These are phyloP conservation scores for Yamadazyma taylorii DNA, from an alignment of 1,139 yeast species.

Conservation along the genomic window DNA sequence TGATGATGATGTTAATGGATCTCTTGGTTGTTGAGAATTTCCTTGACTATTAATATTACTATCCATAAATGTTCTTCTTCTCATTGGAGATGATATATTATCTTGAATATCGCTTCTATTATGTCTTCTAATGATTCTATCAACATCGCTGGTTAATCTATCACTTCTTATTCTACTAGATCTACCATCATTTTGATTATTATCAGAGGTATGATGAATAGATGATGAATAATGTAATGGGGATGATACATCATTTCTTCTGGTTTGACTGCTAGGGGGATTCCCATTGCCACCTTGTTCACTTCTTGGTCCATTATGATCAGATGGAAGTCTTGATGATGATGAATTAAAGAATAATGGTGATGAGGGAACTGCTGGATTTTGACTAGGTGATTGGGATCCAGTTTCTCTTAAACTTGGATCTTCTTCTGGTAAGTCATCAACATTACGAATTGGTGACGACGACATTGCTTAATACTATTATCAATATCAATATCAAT, in stretches of 20 bases:
- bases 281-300: conserved; percentile 19
- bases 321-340: conserved; percentile 48
- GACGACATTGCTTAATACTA: conserved; percentile 30
- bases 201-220: conserved; percentile 37
- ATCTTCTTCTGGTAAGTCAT: conserved; percentile 22
- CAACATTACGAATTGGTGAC: conserved; percentile 31
- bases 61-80: conserved; percentile 36
- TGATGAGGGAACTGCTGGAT: conserved; percentile 55
- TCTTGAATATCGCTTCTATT: conserved; percentile 47
- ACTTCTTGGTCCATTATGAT: conserved; percentile 21
- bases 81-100: conserved; percentile 40
- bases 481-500: too few species aligned
- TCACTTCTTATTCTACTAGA: conserved; percentile 26
- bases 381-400: conserved; percentile 34
- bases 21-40: conserved; percentile 10
- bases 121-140: conserved; percentile 42
- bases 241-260: conserved; percentile 34
- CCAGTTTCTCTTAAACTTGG: conserved; percentile 27
- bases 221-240: conserved; percentile 50
- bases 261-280: conserved; percentile 21
- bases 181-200: conserved; percentile 18
- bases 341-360: conserved; percentile 65
- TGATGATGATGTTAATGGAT: conserved; percentile 22
- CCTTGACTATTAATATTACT: conserved; percentile 11
- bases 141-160: conserved; percentile 42